Base-by-base conservation (phyloP, 2,329 filamentous ascomycete genomes). In the Calonectria pteridis region DNA sequence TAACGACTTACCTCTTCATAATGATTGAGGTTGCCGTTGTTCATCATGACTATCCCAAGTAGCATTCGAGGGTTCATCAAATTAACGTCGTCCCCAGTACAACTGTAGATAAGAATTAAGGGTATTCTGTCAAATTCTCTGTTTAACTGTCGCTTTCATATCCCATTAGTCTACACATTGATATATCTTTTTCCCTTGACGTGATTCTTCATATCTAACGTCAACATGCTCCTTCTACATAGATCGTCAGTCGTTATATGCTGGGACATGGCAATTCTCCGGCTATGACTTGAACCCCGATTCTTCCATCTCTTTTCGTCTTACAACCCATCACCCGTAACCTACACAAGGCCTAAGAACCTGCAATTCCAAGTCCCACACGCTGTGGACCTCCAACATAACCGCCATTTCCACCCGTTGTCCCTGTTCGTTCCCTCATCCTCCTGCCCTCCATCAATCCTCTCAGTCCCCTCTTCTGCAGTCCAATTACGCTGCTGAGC, bases 391-490 rank as follows among this genome's bases (percentile, higher is more conserved):
- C 59, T 64, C 26, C 59, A 11, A 72, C 46, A 29, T 78, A 78
- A 23, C 73, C 73, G 13, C 74, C 77, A 4, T 79, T 76, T 23
- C 72, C 75, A 9, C 80, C 80, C 74, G 29, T 75, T 76, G 87
- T 89, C 13, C 88, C 89, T 4, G 88, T 89, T 76, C 95, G 88
- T 83, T 98, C 95, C 55, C 96, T 89, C 87, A 98, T 92, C 73
- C 96, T 89, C 55, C 96, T 88, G 4, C 96, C 96, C 84, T 98
- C 97, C 97, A 99, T 98, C 77, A 99, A 84, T 0, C 97, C 97
- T 73, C 96, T 89, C 43, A 99, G 84, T 0, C 97, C 97, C 68
- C 97, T 90, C 87, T 99, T 99, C 87, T 99, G 97, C 76, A 99
- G 83, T 0, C 97, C 97, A 78, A 99, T 98, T 3, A 98, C 96